Base-by-base conservation (phyloP, 257 asterid genomes). In the Fraxinus quadrangulata region DNA sequence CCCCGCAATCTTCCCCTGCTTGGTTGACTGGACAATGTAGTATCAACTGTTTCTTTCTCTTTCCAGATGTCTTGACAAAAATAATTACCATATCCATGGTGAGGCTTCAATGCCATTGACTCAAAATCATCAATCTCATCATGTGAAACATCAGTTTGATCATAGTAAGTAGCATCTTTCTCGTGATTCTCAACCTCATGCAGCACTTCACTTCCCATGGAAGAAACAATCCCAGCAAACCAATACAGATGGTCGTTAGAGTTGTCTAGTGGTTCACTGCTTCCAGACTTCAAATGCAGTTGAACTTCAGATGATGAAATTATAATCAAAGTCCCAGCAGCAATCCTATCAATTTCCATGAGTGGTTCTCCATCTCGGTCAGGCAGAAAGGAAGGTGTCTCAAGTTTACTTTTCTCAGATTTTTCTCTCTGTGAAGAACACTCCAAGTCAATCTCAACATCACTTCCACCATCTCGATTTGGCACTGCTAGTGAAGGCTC, bases 171-270 rank as follows among this genome's bases (percentile, higher is more conserved):
- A 59, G 84, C 71, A 45, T 11, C 72, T 11, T 65, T 80, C 12
- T 59, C 56, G 14, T 16, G 65, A 47, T 73, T 61, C 75, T 63
- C 74, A 8, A 67, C 70, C 56, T 75, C 71, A 19, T 78, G 75
- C 72, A 73, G 87, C 47, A 28, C 80, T 61, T 71, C 77, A 63
- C 83, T 84, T 59, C 81, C 81, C 70, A 74, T 68, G 65, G 84
- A 83, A 77, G 86, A 82, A 78, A 73, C 93, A 71, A 92, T 86
- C 71, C 77, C 93, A 37, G 97, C 92, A 47, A 90, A 88, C 97
- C 86, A 84, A 77, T 19, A 28, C 16, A 92, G 86, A 83, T 70
- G 66, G 70, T 81, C 61, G 33, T 28, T 14, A 6, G 79, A 74
- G 70, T 73, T 74, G 40, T 73, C 84, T 1, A 67, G 49, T 73